Evolutionary conservation across 371 early-diverging fungal species (phyloP), one percentile per base, ranked within the genome.

Genomic region (Saksenaea oblongispora): DNA sequence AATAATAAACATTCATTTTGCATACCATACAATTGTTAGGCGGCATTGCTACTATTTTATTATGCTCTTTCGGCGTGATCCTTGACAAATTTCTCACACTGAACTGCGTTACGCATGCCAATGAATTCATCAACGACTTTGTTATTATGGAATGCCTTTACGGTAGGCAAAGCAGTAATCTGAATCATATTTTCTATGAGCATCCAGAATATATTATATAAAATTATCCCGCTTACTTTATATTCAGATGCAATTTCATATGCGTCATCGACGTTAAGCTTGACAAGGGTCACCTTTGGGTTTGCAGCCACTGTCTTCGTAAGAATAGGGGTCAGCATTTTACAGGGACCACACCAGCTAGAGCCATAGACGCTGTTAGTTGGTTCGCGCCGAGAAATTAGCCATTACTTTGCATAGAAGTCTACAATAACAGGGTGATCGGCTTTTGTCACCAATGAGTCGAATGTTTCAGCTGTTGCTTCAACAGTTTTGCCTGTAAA

Each of bases 321-420:
- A 17, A 93, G 70, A 9, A 85, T 62, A n/a, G 93, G 93, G 8
- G 78, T 84, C 35, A 93, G 77, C 71, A 91, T 73, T 57, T 84
- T 84, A 79, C 93, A 93, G 24, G 93, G 93, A 34, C 88, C 89
- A 72, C 93, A 93, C 94, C 94, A 93, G 24, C 90, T 91, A 71
- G 17, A 31, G 7, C n/a, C n/a, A 31, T 31, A 31, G 7, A 7
- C 2, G 31, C 7, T 31, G 7, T 31, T 15, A 0, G 10, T 14
- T 28, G 18, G 35, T 7, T 34, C 18, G n/a, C 18, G 3, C 8
- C 18, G 13, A 42, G 7, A n/a, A 0, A 11, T 42, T 1, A 14
- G 44, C 51, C 17, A 41, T 24, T 75, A 90, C 89, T 83, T 71
- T 17, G 92, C 92, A 66, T 90, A 87, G 72, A 92, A 93, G 59